Conservation (phyloP, 2,329 filamentous ascomycete genomes). For the Alternaria sp. region DNA sequence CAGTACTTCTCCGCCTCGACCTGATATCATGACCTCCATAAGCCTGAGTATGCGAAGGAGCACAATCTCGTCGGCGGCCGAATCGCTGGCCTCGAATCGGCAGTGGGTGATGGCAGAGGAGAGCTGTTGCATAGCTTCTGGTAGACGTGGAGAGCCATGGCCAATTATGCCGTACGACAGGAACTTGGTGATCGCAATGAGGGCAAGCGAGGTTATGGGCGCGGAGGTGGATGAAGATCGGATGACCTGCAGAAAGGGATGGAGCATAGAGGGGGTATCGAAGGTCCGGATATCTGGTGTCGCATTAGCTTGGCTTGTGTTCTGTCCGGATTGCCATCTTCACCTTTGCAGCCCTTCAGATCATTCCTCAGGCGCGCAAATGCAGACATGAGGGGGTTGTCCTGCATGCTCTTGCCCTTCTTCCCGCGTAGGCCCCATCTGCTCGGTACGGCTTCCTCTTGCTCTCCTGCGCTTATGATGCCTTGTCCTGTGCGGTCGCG, state of each 20-base stretch:
- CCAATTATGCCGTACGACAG: slow-evolving; percentile 93
- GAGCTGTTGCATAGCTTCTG: slow-evolving; percentile 91
- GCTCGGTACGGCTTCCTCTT: slow-evolving; percentile 73
- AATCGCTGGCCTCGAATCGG: slow-evolving; percentile 95
- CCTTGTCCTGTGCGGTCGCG: slow-evolving; percentile 48
- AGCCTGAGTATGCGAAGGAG: slow-evolving; percentile 92
- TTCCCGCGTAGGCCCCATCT: slow-evolving; percentile 94
- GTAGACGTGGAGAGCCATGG: slow-evolving; percentile 83
- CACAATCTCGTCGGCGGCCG: slow-evolving; percentile 93
- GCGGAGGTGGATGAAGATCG: slow-evolving; percentile 95
- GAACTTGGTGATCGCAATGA: slow-evolving; percentile 95
- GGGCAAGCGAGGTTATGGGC: slow-evolving; percentile 91
- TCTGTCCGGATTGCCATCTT: slow-evolving; percentile 17
- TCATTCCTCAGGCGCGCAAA: slow-evolving; percentile 91
- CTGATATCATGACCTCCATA: slow-evolving; percentile 98
- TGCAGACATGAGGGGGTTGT: slow-evolving; percentile 94
- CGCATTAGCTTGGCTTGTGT: slow-evolving; percentile 32
- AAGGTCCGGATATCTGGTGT: slow-evolving; percentile 80
- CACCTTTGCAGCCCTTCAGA: slow-evolving; percentile 84
- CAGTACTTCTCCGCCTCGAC: slow-evolving; percentile 89
- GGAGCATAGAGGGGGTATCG: slow-evolving; percentile 86
- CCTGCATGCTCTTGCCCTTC: slow-evolving; percentile 96
- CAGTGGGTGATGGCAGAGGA: slow-evolving; percentile 97
- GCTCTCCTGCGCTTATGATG: slow-evolving; percentile 48
- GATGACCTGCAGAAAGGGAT: slow-evolving; percentile 96